These are phyloP conservation scores for Vinca minor DNA, from an alignment of 257 asterid genomes.

Conservation along the genomic window DNA sequence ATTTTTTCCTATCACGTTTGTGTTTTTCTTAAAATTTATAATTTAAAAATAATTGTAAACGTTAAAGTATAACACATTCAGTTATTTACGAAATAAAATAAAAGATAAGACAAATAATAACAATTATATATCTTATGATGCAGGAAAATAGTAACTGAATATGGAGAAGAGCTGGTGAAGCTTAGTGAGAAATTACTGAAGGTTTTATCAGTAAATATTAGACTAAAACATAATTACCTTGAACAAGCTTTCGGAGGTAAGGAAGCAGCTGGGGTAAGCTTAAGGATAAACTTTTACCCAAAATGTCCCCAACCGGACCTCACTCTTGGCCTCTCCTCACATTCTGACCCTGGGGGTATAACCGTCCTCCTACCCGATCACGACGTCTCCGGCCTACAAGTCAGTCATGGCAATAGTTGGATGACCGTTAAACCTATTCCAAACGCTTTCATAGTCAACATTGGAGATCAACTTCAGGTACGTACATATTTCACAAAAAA, in stretches of 20 bases:
- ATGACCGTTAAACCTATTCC: conserved; percentile 64
- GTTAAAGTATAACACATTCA: too few species aligned
- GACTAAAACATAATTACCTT: conserved; percentile 48
- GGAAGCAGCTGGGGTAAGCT: conserved; percentile 50
- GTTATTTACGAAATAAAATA: too few species aligned
- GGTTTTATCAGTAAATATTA: conserved; percentile 51
- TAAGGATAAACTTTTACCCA: conserved; percentile 80
- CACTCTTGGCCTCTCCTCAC: conserved; percentile 73
- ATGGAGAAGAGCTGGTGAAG: conserved; percentile 47
- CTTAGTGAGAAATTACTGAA: conserved; percentile 48
- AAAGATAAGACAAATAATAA: too few species aligned
- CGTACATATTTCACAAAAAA: too few species aligned
- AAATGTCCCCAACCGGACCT: conserved; percentile 94
- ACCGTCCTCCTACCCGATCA: conserved; percentile 77
- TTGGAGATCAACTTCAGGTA: conserved; percentile 89
- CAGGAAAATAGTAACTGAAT: conserved; percentile 51
- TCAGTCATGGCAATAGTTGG: conserved; percentile 52
- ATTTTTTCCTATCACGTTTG: too few species aligned
- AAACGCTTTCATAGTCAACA: conserved; percentile 65
- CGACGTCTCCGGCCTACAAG: conserved; percentile 74
- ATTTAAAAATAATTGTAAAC: too few species aligned
- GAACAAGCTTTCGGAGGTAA: conserved; percentile 70
- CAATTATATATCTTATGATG: background rate
- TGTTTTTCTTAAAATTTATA: too few species aligned
- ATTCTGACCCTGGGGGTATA: conserved; percentile 89